Conservation (phyloP, 495 filamentous ascomycete species). For the Annulohypoxylon stygium region DNA sequence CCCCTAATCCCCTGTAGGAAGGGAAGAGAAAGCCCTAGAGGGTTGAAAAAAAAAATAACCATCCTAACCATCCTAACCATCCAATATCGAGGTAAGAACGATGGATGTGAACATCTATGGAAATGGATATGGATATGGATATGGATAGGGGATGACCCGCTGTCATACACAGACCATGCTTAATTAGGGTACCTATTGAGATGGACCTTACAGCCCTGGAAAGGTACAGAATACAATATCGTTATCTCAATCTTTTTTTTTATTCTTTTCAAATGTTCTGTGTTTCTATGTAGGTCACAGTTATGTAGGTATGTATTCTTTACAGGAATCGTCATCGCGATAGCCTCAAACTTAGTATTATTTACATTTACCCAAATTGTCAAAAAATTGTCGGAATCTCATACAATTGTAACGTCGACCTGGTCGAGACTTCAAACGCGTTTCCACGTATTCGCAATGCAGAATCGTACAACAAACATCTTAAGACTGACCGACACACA, state of each 20-base stretch:
- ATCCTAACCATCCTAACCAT: not conserved
- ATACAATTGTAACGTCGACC: slow-evolving; percentile 14
- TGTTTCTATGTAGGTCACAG: too few species aligned
- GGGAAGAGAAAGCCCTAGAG: slow-evolving; percentile 16
- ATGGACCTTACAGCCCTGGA: not conserved
- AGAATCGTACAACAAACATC: slow-evolving; percentile 20
- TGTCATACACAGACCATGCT: slow-evolving; percentile 2
- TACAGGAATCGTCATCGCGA: not conserved
- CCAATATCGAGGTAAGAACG: slow-evolving; percentile 26
- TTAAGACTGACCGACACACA: slow-evolving; percentile 15
- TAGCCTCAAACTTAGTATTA: not conserved
- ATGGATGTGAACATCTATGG: not conserved
- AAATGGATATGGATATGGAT: not conserved
- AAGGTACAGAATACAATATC: not conserved
- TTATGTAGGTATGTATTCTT: not conserved
- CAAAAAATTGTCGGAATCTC: not conserved
- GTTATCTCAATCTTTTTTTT: slow-evolving; percentile 12
- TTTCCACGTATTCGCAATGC: slow-evolving; percentile 11
- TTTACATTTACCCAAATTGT: not conserved
- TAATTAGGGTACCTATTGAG: not conserved
- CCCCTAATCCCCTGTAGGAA: slow-evolving; percentile 31
- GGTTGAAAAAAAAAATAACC: slow-evolving; percentile 9
- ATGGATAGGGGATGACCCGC: slow-evolving; percentile 18
- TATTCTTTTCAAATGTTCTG: not conserved
- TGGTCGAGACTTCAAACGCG: slow-evolving; percentile 6